These are phyloP conservation scores for Phytophthora hibernalis DNA, from an alignment of 352 stramenopile species.

Conservation along the genomic window DNA sequence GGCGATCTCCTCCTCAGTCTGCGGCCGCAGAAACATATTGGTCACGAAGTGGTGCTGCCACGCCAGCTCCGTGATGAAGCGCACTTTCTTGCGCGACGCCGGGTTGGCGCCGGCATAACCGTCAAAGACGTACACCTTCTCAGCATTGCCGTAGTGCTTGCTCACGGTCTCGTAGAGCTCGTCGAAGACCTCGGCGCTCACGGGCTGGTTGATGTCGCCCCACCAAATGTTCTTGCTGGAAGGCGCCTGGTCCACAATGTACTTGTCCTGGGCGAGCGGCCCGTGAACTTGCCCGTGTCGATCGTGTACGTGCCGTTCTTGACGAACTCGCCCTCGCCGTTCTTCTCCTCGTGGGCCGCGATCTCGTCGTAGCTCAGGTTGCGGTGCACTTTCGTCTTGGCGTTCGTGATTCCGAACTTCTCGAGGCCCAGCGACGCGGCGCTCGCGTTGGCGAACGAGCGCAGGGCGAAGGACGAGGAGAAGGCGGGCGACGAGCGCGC, in stretches of 20 bases:
- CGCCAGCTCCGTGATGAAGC: slow-evolving; percentile 97
- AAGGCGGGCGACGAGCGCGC: slow-evolving; percentile 39
- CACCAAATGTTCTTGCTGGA: slow-evolving; percentile 97
- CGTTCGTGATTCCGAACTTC: slow-evolving; percentile 91
- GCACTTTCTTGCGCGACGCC: slow-evolving; percentile 94
- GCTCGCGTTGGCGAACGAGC: slow-evolving; percentile 54
- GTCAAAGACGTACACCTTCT: slow-evolving; percentile 97
- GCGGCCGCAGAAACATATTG: slow-evolving; percentile 96
- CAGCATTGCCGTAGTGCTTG: slow-evolving; percentile 91
- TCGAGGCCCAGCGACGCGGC: slow-evolving; percentile 75
- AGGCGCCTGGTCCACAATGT: slow-evolving; percentile 94
- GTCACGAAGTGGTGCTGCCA: slow-evolving; percentile 99
- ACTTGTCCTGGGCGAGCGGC: slow-evolving; percentile 98
- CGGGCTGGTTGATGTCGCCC: slow-evolving; percentile 96
- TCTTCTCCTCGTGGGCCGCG: slow-evolving; percentile 94
- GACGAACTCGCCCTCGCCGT: slow-evolving; percentile 93
- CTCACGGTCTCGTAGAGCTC: slow-evolving; percentile 95
- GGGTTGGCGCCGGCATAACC: slow-evolving; percentile 95
- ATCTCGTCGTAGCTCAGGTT: slow-evolving; percentile 98
- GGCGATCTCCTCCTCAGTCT: slow-evolving; percentile 87
- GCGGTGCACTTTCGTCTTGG: slow-evolving; percentile 92
- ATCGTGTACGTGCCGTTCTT: slow-evolving; percentile 96
- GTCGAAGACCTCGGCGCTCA: slow-evolving; percentile 94
- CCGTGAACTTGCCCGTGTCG: slow-evolving; percentile 99
- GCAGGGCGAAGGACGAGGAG: slow-evolving; percentile 35